Evolutionary conservation across 2,329 filamentous ascomycete genomes (phyloP).

Genomic region (Ramularia endophylla): DNA sequence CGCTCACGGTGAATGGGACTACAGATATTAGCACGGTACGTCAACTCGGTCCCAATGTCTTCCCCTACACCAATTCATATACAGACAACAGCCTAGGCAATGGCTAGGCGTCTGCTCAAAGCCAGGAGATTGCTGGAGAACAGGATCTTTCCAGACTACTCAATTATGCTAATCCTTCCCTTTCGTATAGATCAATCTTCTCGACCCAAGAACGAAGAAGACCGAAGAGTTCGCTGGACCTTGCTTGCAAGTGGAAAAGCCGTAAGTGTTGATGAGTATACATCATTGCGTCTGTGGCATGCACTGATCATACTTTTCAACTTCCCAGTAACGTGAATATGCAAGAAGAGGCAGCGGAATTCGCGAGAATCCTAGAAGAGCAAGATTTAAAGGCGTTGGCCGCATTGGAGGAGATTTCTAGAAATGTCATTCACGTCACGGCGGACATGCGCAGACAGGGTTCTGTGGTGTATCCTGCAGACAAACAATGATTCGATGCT

Average conservation of each 20-base stretch:
- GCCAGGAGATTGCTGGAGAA: too few relatives aligned
- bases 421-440: slow-evolving; percentile 38
- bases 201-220: slow-evolving; percentile 40
- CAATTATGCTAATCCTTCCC: too few relatives aligned
- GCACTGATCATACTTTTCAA: too few relatives aligned
- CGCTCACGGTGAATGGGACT: slow-evolving; percentile 38
- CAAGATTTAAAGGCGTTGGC: slow-evolving; percentile 33
- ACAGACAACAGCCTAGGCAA: too few relatives aligned
- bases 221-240: slow-evolving; percentile 35
- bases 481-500: slow-evolving; percentile 20
- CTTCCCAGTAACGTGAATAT: slow-evolving; percentile 42
- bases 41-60: slow-evolving; percentile 39
- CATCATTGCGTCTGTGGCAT: too few relatives aligned
- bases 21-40: slow-evolving; percentile 41
- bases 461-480: slow-evolving; percentile 38
- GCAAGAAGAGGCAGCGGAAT: slow-evolving; percentile 43
- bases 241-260: slow-evolving; percentile 28
- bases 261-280: too few relatives aligned
- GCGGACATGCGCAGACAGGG: slow-evolving; percentile 40
- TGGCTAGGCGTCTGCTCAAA: too few relatives aligned
- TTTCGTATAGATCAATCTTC: slow-evolving; percentile 32
- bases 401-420: slow-evolving; percentile 37
- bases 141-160: too few relatives aligned
- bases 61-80: too few relatives aligned
- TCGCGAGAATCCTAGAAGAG: slow-evolving; percentile 39